Percentiles rank a stretch among this genome's conserved stretches.
Evolutionary conservation across 257 asterid species (phyloP).

Genomic region (Scutellaria minor): DNA sequence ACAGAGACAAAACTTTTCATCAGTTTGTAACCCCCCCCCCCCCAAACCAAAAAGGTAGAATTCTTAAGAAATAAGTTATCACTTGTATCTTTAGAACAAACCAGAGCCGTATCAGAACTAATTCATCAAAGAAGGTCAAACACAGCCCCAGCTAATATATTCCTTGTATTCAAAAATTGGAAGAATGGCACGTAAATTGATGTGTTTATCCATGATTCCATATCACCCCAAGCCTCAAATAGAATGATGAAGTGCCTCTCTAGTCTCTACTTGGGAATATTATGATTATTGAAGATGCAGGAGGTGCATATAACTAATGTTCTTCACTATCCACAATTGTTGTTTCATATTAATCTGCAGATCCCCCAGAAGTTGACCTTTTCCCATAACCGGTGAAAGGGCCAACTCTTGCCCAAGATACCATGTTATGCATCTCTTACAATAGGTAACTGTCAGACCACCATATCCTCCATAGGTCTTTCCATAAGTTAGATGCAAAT

Average conservation of each 20-base stretch:
- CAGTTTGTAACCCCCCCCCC: constrained; percentile 4
- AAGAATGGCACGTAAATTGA: neutral
- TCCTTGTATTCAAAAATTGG: neutral
- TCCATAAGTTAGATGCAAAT: neutral
- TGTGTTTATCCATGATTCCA: neutral
- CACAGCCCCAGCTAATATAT: neutral
- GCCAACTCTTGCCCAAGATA: neutral
- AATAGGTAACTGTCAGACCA: neutral
- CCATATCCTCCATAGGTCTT: neutral
- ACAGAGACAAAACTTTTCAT: neutral
- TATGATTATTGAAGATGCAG: neutral
- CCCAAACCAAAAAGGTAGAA: constrained; percentile 9
- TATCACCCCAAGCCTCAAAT: constrained; percentile 8
- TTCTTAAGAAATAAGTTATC: neutral
- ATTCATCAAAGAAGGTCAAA: neutral
- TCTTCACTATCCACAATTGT: neutral
- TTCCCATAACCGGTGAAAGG: neutral
- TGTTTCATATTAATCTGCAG: neutral
- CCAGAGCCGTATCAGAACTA: neutral
- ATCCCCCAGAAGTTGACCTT: constrained; percentile 17
- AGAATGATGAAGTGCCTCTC: constrained; percentile 9
- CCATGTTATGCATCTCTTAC: constrained; percentile 2
- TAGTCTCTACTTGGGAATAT: neutral
- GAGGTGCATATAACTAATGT: constrained; percentile 1
- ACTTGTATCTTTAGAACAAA: constrained; percentile 17